phyloP scores from a whole-genome alignment of 129 eudicot genomes.

The Flaveria brownii region DNA sequence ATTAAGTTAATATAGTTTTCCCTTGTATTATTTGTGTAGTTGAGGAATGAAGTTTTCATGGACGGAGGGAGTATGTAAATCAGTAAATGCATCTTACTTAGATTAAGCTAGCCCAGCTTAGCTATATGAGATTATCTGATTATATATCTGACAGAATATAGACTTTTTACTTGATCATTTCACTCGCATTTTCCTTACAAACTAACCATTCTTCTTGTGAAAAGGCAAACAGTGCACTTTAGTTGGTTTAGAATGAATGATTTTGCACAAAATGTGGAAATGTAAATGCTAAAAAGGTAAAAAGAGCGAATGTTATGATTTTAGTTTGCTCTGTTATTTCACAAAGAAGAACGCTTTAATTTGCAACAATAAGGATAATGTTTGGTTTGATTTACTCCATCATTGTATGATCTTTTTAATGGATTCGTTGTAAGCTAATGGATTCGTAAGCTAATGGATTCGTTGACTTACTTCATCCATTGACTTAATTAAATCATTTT shows the following conservation, averaged over 20 bases:
- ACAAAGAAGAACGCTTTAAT: neutral
- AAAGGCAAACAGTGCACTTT: neutral
- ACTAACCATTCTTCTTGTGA: neutral
- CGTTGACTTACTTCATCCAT: too few relatives aligned
- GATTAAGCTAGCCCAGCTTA: conserved; percentile 12
- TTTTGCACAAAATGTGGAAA: neutral
- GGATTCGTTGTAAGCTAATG: too few relatives aligned
- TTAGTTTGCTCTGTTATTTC: neutral
- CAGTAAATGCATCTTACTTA: neutral
- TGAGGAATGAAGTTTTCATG: neutral
- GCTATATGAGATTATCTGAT: conserved; percentile 9
- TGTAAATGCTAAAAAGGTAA: neutral
- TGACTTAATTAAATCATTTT: too few relatives aligned
- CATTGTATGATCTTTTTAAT: neutral
- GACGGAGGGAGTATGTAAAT: too few relatives aligned
- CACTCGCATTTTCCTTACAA: neutral
- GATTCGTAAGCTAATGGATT: too few relatives aligned
- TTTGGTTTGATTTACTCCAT: neutral
- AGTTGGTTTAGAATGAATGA: conserved; percentile 2
- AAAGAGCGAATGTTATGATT: neutral
- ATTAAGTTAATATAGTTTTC: neutral
- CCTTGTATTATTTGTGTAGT: neutral
- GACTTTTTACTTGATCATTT: neutral
- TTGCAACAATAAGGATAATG: neutral
- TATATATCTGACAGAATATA: neutral